These are phyloP conservation scores for Pseudocercospora cruenta DNA, from an alignment of 2,329 filamentous ascomycete species.

Conservation along the genomic window DNA sequence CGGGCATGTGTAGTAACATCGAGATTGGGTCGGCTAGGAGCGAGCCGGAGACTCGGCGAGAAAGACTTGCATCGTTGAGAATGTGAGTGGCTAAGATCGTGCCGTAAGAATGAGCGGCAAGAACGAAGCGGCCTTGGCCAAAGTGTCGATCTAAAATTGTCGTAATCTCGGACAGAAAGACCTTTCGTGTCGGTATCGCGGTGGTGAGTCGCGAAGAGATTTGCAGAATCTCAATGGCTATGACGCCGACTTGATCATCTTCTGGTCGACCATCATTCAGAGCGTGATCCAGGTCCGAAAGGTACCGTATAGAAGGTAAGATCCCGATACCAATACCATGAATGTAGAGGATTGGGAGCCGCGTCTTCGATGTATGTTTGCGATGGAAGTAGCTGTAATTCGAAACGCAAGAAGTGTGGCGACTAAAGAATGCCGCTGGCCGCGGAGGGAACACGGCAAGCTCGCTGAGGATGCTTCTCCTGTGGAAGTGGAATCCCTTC, in stretches of 20 bases:
- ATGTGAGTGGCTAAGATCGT: slow-evolving; percentile 66
- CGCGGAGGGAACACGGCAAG: slow-evolving; percentile 62
- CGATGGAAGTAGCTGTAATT: slow-evolving; percentile 68
- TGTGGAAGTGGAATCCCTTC: slow-evolving; percentile 33
- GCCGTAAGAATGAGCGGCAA: slow-evolving; percentile 66
- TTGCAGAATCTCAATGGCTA: slow-evolving; percentile 68
- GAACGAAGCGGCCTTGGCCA: slow-evolving; percentile 60
- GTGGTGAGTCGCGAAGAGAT: slow-evolving; percentile 66
- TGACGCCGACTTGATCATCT: slow-evolving; percentile 61
- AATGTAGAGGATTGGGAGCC: slow-evolving; percentile 66
- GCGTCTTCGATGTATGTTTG: slow-evolving; percentile 62
- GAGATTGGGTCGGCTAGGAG: slow-evolving; percentile 67
- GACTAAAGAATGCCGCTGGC: slow-evolving; percentile 54
- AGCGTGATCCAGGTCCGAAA: slow-evolving; percentile 54
- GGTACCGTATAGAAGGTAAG: slow-evolving; percentile 63
- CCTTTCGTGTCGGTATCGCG: slow-evolving; percentile 54
- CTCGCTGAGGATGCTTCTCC: slow-evolving; percentile 38
- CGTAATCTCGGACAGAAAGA: slow-evolving; percentile 61
- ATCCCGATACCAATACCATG: slow-evolving; percentile 74
- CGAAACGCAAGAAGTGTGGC: slow-evolving; percentile 53
- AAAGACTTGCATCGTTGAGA: slow-evolving; percentile 54
- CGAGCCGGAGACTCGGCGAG: slow-evolving; percentile 52
- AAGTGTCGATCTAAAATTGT: slow-evolving; percentile 64
- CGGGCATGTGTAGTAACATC: slow-evolving; percentile 68
- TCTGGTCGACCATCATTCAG: slow-evolving; percentile 24